A percentile compares a stretch with the other conserved stretches of the same genome.
phyloP scores from a whole-genome alignment of 2,329 filamentous ascomycete species.

The Diplodia sapinea region DNA sequence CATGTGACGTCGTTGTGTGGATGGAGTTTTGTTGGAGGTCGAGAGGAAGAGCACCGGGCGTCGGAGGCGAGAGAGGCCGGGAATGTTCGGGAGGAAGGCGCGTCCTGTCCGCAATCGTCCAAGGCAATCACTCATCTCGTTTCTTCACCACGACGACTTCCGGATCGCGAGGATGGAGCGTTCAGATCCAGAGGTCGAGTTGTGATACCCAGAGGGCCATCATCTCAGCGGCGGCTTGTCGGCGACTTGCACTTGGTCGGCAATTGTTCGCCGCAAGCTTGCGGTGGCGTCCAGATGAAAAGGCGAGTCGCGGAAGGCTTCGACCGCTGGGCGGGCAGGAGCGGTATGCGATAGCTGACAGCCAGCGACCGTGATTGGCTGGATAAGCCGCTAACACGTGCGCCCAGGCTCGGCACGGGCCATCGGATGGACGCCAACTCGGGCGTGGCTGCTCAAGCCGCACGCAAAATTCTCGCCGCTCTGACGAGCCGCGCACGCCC shows the following conservation, averaged over 20 bases:
- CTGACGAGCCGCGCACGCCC: constrained; percentile 2
- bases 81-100: background rate
- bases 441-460: constrained; percentile 18
- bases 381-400: constrained; percentile 10
- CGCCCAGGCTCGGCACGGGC: background rate
- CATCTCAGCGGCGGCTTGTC: constrained; percentile 4
- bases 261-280: background rate
- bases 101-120: background rate
- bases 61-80: background rate
- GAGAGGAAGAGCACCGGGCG: background rate
- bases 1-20: background rate
- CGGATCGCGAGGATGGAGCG: background rate
- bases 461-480: constrained; percentile 5
- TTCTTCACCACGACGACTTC: background rate
- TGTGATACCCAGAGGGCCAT: background rate
- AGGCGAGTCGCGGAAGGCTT: constrained; percentile 6
- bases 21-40: background rate
- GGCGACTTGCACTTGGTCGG: constrained; percentile 3
- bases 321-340: constrained; percentile 1
- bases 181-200: too few species aligned
- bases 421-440: background rate
- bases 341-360: constrained; percentile 23
- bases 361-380: background rate
- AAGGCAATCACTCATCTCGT: background rate
- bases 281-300: background rate